These are phyloP conservation scores for Penicillium sp. DNA, from an alignment of 2,329 filamentous ascomycete genomes.

Conservation along the genomic window DNA sequence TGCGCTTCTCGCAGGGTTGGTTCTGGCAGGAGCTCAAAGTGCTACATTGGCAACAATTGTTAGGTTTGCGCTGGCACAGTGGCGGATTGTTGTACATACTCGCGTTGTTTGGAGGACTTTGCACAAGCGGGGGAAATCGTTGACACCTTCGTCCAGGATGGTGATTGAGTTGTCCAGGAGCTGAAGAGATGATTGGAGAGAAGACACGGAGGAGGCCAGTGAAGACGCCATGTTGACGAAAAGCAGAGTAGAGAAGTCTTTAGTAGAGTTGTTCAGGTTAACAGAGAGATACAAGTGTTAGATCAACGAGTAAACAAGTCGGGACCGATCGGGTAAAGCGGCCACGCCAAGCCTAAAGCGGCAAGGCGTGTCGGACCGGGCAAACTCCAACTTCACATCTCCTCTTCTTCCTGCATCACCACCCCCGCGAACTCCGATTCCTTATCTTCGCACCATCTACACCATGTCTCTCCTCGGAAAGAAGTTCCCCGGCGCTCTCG, in stretches of 20 bases:
- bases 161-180: constrained; percentile 64
- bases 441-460: constrained; percentile 38
- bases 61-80: not conserved
- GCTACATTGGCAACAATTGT: constrained; percentile 50
- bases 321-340: constrained; percentile 32
- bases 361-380: constrained; percentile 30
- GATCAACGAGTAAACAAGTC: constrained; percentile 25
- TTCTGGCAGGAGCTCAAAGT: constrained; percentile 91
- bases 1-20: constrained; percentile 79
- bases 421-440: constrained; percentile 27
- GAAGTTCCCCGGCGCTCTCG: constrained; percentile 77
- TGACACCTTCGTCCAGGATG: constrained; percentile 63
- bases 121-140: constrained; percentile 62
- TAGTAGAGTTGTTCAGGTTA: not conserved
- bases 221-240: constrained; percentile 42
- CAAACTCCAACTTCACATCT: constrained; percentile 41
- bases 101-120: constrained; percentile 65
- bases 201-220: constrained; percentile 62
- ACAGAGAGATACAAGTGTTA: not conserved
- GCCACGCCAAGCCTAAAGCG: constrained; percentile 31
- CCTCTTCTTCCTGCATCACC: constrained; percentile 33
- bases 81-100: constrained; percentile 41
- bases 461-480: constrained; percentile 80
- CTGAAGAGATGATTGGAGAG: constrained; percentile 61
- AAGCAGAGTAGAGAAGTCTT: not conserved